Conservation (phyloP, 495 filamentous ascomycete species). For the Aspergillus egyptiacus region DNA sequence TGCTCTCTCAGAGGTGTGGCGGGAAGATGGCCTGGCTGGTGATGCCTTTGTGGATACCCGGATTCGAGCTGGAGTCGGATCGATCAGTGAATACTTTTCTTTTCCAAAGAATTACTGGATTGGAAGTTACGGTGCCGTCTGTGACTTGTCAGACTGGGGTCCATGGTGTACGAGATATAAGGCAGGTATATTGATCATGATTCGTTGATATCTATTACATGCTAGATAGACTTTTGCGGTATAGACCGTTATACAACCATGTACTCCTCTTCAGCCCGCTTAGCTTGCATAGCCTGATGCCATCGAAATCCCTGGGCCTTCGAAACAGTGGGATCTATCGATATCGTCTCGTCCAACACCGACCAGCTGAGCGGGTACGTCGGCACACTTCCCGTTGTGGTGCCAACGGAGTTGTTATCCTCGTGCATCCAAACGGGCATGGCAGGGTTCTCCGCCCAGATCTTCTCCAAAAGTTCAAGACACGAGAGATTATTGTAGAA, state of each 20-base stretch:
- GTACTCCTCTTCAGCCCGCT: constrained; percentile 72
- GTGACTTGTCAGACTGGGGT: no score
- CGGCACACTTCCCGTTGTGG: neutral
- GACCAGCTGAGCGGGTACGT: constrained; percentile 4
- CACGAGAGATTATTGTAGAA: constrained; percentile 90
- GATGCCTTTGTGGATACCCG: no score
- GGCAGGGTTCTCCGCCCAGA: constrained; percentile 59
- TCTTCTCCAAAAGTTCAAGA: constrained; percentile 75
- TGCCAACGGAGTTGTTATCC: constrained; percentile 7
- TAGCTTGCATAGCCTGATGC: constrained; percentile 64
- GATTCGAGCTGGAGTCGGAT: no score
- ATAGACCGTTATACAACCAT: constrained; percentile 63
- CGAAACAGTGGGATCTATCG: neutral
- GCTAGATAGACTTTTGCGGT: neutral
- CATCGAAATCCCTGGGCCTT: constrained; percentile 60
- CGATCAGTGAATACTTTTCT: no score
- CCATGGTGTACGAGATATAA: no score
- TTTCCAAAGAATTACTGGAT: no score
- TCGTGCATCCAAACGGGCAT: constrained; percentile 17
- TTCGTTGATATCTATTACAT: neutral
- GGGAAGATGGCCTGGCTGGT: no score
- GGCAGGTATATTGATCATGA: neutral
- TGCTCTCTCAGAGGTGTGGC: no score
- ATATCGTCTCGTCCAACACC: constrained; percentile 13
- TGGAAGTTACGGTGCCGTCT: no score